Base-by-base conservation (phyloP, 495 filamentous ascomycete genomes). In the Neurospora sp. region DNA sequence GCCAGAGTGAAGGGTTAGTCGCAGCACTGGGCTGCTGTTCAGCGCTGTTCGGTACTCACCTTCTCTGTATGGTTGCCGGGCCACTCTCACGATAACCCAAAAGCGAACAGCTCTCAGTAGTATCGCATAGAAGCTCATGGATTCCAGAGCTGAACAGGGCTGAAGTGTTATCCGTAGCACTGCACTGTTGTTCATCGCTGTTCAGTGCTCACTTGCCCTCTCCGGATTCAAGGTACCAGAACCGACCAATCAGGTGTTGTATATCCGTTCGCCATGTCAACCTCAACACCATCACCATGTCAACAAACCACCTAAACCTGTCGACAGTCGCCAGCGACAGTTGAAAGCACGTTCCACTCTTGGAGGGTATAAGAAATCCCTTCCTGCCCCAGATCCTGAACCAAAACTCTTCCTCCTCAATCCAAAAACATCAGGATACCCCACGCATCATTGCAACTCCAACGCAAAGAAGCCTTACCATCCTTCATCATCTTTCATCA, bases 121-220 rank as follows among this genome's bases (percentile, higher is more conserved):
- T 35, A 5, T 4, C 35, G 5, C 5, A 5, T 35, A 18, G 12
- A 62, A 27, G 54, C 1, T 8, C 6, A 35, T 8, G 20, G 5
- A 35, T 1, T 7, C 27, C 0, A 11, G 2, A 3, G n/a, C 2
- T 18, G 0, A 6, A 35, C 23, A 16, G 12, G 12, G 0, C 2
- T 35, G 54, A 35, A 4, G 54, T 4, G 14, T 35, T 62, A 2
- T 18, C 6, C 27, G 54, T 2, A 35, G 14, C 27, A 35, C 1
- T 4, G 2, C 2, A 2, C 12, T 35, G 5, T 5, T 62, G 12
- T 62, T 9, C 54, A 35, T 1, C 3, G 3, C 27, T 66, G 54
- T 66, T 35, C 54, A 31, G 23, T 37, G 0, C 23, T 35, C 12
- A 66, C 6, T 14, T 18, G 2, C 23, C 54, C 54, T 66, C 0